Conservation (phyloP, 768 basidiomycete species). For the Tubosaeta brunneosetosa region DNA sequence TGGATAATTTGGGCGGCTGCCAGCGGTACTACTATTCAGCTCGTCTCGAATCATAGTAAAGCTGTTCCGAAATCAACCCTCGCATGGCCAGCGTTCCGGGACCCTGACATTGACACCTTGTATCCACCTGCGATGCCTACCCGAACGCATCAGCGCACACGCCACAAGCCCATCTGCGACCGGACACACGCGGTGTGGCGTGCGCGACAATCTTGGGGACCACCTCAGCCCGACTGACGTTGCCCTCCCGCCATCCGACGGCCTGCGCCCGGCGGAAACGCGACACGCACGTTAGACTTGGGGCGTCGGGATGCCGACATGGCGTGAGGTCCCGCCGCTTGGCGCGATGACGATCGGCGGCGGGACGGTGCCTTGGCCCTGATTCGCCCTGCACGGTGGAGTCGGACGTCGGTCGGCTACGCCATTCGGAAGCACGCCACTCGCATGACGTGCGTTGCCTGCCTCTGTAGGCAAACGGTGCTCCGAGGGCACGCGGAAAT, state of each 20-base stretch:
- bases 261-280: neutral
- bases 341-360: slow-evolving; percentile 5
- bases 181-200: slow-evolving; percentile 22
- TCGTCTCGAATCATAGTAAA: too few species aligned
- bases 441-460: slow-evolving; percentile 12
- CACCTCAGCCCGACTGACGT: neutral
- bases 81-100: slow-evolving; percentile 10
- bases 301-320: slow-evolving; percentile 1
- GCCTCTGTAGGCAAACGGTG: neutral
- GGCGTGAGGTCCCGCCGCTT: slow-evolving; percentile 13
- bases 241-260: neutral
- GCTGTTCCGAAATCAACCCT: slow-evolving; percentile 4
- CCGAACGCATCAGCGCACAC: slow-evolving; percentile 17
- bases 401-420: slow-evolving; percentile 4
- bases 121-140: slow-evolving; percentile 11
- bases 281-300: neutral
- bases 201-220: slow-evolving; percentile 6
- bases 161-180: slow-evolving; percentile 1
- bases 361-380: neutral
- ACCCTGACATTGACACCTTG: slow-evolving; percentile 8
- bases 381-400: neutral
- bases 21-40: too few species aligned
- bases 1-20: neutral
- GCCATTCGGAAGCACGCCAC: neutral
- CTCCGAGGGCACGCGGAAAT: neutral